Base-by-base conservation (phyloP, 768 basidiomycete species). In the Panellus pusillus region DNA sequence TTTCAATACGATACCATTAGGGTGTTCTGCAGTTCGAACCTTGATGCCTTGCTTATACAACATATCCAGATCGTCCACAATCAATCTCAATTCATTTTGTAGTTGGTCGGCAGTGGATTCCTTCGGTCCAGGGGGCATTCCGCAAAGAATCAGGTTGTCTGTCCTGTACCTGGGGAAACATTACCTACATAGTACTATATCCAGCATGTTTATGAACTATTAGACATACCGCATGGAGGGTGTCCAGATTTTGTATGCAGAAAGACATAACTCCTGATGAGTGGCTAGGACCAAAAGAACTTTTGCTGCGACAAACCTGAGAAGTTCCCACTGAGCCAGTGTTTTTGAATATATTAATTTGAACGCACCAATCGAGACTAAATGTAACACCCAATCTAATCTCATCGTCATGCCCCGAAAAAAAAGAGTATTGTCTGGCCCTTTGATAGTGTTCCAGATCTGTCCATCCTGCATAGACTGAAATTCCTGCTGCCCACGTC, bases 11-110 rank as follows among this genome's bases (percentile, higher is more conserved):
- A 32, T 45, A 63, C 68, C 68, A 50, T 63, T 32, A 7, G 66
- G 65, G 51, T 51, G 47, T 27, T 52, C 49, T 11, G 61, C 39
- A 0, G 61, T 58, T 7, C 44, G 15, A 17, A 61, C 20, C 15
- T 50, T 19, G 6, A 59, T 64, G 11, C 70, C 68, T 5, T 65
- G 28, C 7, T 68, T 51, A 47, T 64, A 70, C 0, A 71, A 48
- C 20, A 39, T 43, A 11, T 67, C 9, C 1, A 71, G 61, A 42
- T 70, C 69, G 57, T 71, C 65, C 2, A 69, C 66, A 20, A 66
- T 46, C 8, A 67, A 44, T 36, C 50, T 57, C 1, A 70, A 19
- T 24, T 62, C 63, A 15, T 64, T 29, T 45, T 70, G 69, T 2
- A 70, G 56, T 39, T 70, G 61, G 11, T 63, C 55, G 7, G 56